Percentiles rank a stretch among this genome's conserved stretches.
phyloP scores from a whole-genome alignment of 495 filamentous ascomycete genomes.

The Cenococcum geophilum region DNA sequence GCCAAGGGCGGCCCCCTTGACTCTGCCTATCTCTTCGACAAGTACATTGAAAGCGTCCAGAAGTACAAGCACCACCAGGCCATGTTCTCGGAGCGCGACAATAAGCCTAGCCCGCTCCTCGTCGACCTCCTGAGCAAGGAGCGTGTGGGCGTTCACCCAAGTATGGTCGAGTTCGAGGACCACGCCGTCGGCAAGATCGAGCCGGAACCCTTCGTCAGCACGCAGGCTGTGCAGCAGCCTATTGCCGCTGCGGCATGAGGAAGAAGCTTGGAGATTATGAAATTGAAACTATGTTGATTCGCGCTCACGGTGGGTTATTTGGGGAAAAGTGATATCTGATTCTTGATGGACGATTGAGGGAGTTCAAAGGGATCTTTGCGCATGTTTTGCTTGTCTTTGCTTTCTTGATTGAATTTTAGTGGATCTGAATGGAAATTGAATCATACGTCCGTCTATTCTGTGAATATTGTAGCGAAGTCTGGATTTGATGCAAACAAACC shows the following conservation, averaged over 20 bases:
- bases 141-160: conserved; percentile 68
- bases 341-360: neutral
- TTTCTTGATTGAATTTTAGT: too few relatives aligned
- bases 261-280: neutral
- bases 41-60: conserved; percentile 82
- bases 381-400: too few relatives aligned
- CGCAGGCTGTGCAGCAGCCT: neutral
- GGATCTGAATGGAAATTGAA: too few relatives aligned
- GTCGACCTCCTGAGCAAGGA: conserved; percentile 89
- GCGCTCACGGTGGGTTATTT: neutral
- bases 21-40: conserved; percentile 89
- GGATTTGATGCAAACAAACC: too few relatives aligned
- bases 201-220: neutral
- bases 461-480: too few relatives aligned
- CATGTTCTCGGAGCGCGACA: conserved; percentile 63
- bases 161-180: conserved; percentile 18
- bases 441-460: too few relatives aligned
- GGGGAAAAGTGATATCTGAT: neutral
- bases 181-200: conserved; percentile 6
- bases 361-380: neutral
- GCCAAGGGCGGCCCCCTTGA: conserved; percentile 94
- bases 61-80: conserved; percentile 79
- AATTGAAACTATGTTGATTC: neutral
- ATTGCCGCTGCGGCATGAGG: neutral
- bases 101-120: conserved; percentile 74